A percentile compares a stretch with the other conserved stretches of the same genome.
phyloP scores from a whole-genome alignment of 176 grass and related monocot species.

The Zizania latifolia region DNA sequence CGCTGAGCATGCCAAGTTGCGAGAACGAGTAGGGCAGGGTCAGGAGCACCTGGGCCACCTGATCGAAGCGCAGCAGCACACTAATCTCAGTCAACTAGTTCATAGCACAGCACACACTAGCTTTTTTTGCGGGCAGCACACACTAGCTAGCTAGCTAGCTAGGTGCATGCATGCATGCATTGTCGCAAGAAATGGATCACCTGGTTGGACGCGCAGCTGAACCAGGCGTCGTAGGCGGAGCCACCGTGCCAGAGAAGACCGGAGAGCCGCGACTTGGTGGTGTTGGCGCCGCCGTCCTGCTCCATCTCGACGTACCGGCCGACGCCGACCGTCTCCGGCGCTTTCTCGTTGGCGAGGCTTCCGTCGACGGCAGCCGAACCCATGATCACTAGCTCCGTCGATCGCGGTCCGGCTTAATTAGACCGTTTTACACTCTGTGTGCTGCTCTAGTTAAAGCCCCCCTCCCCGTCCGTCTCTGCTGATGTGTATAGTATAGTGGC shows the following conservation, averaged over 20 bases:
- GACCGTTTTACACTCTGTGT: not conserved
- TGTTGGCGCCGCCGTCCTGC: conserved; percentile 43
- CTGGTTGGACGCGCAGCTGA: conserved; percentile 99
- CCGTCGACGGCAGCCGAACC: conserved; percentile 40
- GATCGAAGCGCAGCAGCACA: not conserved
- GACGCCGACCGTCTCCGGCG: conserved; percentile 59
- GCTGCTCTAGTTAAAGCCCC: not conserved
- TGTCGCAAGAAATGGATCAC: no score
- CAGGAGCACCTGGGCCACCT: conserved; percentile 98
- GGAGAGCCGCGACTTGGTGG: conserved; percentile 69
- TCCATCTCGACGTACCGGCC: conserved; percentile 92
- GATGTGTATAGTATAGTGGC: not conserved
- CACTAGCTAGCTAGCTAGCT: no score
- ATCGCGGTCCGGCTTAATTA: not conserved
- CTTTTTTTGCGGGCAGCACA: no score
- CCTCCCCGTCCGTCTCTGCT: not conserved
- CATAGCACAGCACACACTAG: not conserved
- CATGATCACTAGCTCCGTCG: conserved; percentile 38
- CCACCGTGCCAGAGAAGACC: conserved; percentile 96
- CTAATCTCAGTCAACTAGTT: not conserved
- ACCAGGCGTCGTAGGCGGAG: conserved; percentile 97
- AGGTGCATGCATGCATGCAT: no score
- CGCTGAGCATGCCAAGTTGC: conserved; percentile 92
- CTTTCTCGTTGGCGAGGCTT: conserved; percentile 66
- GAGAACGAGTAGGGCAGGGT: conserved; percentile 98